Evolutionary conservation across 2,329 filamentous ascomycete species (phyloP).

Genomic region (Cladosporium sphaerospermum): DNA sequence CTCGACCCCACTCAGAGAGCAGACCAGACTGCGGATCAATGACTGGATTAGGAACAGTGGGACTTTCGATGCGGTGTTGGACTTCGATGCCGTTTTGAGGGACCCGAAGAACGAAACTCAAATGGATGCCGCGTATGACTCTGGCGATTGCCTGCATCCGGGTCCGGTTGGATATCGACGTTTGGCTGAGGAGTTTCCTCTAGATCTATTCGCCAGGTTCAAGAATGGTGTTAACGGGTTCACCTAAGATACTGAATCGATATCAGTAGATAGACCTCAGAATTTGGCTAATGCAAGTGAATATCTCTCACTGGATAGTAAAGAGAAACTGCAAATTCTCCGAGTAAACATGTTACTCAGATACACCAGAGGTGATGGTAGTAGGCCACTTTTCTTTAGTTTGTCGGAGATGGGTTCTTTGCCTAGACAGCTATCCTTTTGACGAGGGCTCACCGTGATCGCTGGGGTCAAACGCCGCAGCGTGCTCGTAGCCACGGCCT

Average conservation of each 20-base stretch:
- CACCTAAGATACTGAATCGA: background rate
- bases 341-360: no score
- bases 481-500: no score
- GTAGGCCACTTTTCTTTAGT: no score
- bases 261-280: no score
- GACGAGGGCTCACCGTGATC: no score
- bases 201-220: conserved; percentile 45
- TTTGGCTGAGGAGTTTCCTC: conserved; percentile 53
- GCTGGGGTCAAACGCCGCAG: no score
- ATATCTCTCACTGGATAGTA: no score
- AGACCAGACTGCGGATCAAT: conserved; percentile 53
- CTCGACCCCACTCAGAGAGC: conserved; percentile 48
- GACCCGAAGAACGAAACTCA: conserved; percentile 45
- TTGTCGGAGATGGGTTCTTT: no score
- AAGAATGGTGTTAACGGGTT: conserved; percentile 20
- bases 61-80: conserved; percentile 54
- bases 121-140: conserved; percentile 48
- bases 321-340: no score
- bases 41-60: conserved; percentile 53
- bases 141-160: conserved; percentile 61
- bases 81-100: conserved; percentile 55
- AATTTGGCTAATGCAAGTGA: no score
- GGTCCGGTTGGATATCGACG: conserved; percentile 54
- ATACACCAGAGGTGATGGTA: no score
- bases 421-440: no score